phyloP scores from a whole-genome alignment of 441 rosid genomes.

The Brassica balearica region DNA sequence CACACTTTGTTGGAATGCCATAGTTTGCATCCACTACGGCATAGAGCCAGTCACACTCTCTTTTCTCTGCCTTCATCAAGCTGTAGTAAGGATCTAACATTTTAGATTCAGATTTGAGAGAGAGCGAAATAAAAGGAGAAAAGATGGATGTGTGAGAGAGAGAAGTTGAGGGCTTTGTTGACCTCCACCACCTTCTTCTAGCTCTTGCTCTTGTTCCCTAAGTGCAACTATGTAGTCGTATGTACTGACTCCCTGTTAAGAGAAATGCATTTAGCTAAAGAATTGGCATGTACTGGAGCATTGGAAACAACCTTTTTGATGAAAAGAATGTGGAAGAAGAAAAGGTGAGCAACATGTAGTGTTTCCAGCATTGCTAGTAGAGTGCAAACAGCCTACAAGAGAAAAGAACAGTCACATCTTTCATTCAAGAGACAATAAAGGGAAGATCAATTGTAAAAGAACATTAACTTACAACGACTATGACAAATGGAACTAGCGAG shows the following conservation, averaged over 20 bases:
- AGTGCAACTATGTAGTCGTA: slow-evolving; percentile 96
- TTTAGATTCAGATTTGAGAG: no score
- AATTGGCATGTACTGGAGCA: slow-evolving; percentile 10
- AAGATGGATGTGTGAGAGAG: no score
- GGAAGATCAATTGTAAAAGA: slow-evolving; percentile 1
- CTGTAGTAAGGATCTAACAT: neutral
- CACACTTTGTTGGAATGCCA: neutral
- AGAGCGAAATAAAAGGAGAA: no score
- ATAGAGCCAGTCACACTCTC: no score
- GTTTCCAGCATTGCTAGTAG: slow-evolving; percentile 94
- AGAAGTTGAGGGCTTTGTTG: slow-evolving; percentile 61
- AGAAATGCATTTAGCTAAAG: neutral
- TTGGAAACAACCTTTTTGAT: slow-evolving; percentile 73
- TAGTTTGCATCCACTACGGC: no score
- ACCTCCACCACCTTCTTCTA: slow-evolving; percentile 68
- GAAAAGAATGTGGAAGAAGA: slow-evolving; percentile 95
- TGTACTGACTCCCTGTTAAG: slow-evolving; percentile 85
- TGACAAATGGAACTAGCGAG: slow-evolving; percentile 83
- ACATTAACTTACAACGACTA: slow-evolving; percentile 81
- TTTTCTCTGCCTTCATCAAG: neutral
- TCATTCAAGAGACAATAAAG: neutral
- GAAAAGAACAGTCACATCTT: slow-evolving; percentile 16
- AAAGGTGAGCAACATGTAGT: slow-evolving; percentile 90
- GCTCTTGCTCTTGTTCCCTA: slow-evolving; percentile 96
- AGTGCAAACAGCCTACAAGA: slow-evolving; percentile 80